These are phyloP conservation scores for Pleurotus platypus DNA, from an alignment of 768 basidiomycete genomes.

Conservation along the genomic window DNA sequence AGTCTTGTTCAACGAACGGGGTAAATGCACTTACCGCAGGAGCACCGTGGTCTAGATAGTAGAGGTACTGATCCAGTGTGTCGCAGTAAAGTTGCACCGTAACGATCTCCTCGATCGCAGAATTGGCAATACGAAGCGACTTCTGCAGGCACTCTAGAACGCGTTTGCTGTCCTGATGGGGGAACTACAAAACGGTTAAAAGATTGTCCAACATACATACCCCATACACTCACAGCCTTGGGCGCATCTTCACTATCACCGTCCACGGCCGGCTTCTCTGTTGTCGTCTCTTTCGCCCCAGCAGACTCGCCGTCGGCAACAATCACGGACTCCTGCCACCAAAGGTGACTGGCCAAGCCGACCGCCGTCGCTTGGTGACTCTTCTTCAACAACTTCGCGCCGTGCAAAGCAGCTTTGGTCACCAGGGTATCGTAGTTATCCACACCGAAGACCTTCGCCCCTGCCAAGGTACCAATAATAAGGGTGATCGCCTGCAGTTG, in stretches of 20 bases:
- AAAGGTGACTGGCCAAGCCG: conserved; percentile 91
- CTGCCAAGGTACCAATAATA: conserved; percentile 87
- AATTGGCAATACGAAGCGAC: conserved; percentile 92
- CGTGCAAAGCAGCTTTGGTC: conserved; percentile 98
- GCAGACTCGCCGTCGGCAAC: conserved; percentile 24
- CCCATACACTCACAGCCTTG: conserved; percentile 51
- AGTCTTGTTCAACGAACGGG: background rate
- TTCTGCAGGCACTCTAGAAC: conserved; percentile 98
- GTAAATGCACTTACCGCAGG: conserved; percentile 64
- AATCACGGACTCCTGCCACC: conserved; percentile 85
- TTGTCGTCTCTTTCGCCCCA: conserved; percentile 29
- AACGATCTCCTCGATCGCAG: conserved; percentile 94
- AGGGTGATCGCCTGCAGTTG: conserved; percentile 97
- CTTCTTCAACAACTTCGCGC: conserved; percentile 95
- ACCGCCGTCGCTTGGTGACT: conserved; percentile 97
- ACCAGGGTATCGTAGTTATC: conserved; percentile 98
- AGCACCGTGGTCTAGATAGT: conserved; percentile 92
- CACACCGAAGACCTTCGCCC: conserved; percentile 84
- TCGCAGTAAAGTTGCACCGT: conserved; percentile 96
- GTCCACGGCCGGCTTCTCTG: conserved; percentile 33
- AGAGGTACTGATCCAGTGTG: conserved; percentile 92
- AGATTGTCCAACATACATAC: conserved; percentile 3
- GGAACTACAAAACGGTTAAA: conserved; percentile 44
- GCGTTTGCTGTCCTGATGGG: conserved; percentile 93
- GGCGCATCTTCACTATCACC: conserved; percentile 39